Base-by-base conservation (phyloP, 768 basidiomycete genomes). In the Hirschioporus abietinus region DNA sequence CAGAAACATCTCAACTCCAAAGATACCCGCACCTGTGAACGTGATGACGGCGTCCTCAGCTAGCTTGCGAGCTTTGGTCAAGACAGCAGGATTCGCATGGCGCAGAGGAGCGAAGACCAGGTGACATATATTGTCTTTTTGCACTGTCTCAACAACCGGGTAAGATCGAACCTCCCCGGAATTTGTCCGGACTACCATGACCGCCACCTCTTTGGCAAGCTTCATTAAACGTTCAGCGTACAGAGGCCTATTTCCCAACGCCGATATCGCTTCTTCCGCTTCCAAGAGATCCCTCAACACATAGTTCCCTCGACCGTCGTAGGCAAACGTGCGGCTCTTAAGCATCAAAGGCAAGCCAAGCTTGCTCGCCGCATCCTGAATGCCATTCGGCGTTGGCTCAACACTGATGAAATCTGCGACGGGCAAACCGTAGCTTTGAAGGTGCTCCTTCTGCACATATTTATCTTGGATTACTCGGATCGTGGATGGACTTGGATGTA, bases 1-100 rank as follows among this genome's bases (percentile, higher is more conserved):
- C 58, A 98, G 80, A 79, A 99, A 99, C 95, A 99, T 94, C 76
- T 99, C 97, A 0, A 99, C 96, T 1, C 96, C 97, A 78, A 97
- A 99, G 26, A 98, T 86, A 12, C 97, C 97, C 9, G 95, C 96
- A 2, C 96, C 96, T 20, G 86, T 77, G 42, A 99, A 84, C 7
- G 88, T 86, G 67, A 79, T 84, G 25, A 98, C 84, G 0, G 96
- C 94, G 36, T 81, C 79, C 77, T 96, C 93, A 0, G 96, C 97
- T 35, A 96, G 78, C 4, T 74, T 72, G 67, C 87, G 86, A 18
- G 94, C 96, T 60, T 85, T 80, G 8, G 75, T 75, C 25, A 83
- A 77, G 1, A 96, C 78, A 7, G 79, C 74, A 1, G 84, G 76
- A 71, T 91, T 84, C 5, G 74, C 76, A 67, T 79, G 85, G 20